Evolutionary conservation across 495 filamentous ascomycete species (phyloP).

Genomic region (Venustampulla echinocandica): DNA sequence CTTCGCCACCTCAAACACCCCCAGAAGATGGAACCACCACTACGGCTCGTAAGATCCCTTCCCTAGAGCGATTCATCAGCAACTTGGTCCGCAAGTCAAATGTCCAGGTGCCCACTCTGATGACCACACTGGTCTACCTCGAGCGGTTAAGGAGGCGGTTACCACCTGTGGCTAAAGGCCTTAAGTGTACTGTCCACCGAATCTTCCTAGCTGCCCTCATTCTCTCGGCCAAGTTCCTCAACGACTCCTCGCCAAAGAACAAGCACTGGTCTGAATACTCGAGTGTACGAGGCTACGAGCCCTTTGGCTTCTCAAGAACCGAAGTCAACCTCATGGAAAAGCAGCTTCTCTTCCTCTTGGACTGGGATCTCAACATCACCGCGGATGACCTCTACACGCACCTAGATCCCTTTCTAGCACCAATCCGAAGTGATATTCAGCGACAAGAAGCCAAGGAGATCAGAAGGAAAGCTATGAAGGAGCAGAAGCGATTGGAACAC

Average conservation of each 20-base stretch:
- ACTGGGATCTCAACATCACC: conserved; percentile 83
- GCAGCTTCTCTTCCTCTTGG: conserved; percentile 85
- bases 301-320: conserved; percentile 84
- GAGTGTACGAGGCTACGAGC: conserved; percentile 60
- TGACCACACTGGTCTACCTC: conserved; percentile 93
- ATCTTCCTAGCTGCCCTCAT: conserved; percentile 96
- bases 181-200: conserved; percentile 92
- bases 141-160: conserved; percentile 71
- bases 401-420: conserved; percentile 79
- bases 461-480: conserved; percentile 3
- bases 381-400: conserved; percentile 79
- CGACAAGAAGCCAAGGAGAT: conserved; percentile 8
- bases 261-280: conserved; percentile 98
- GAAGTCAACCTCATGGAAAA: conserved; percentile 99
- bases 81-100: conserved; percentile 85
- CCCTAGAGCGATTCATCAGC: conserved; percentile 82
- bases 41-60: conserved; percentile 42
- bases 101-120: conserved; percentile 93
- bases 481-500: conserved; percentile 5
- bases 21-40: conserved; percentile 50
- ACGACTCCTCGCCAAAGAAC: conserved; percentile 98
- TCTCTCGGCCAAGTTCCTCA: conserved; percentile 91
- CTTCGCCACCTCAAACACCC: conserved; percentile 59
- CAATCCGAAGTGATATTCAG: conserved; percentile 48
- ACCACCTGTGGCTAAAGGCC: conserved; percentile 90